phyloP scores from a whole-genome alignment of 129 eudicot genomes.

The Oenanthe sinensis region DNA sequence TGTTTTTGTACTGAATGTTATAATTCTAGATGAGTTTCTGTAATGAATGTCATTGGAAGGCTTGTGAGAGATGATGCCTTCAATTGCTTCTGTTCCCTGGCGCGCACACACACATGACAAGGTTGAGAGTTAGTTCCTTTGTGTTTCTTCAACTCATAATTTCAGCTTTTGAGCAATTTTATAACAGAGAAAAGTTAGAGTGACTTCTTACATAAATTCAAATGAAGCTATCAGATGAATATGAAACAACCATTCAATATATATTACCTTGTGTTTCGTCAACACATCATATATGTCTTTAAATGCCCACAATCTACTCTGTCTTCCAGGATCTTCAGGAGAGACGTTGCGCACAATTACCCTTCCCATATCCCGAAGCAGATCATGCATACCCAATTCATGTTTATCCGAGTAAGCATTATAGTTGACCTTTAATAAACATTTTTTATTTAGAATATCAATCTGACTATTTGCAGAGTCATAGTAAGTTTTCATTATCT shows the following conservation, averaged over 20 bases:
- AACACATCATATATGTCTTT: not conserved
- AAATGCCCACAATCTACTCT: not conserved
- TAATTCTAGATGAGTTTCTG: no score
- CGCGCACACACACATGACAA: no score
- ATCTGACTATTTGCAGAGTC: not conserved
- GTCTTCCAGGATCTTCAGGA: not conserved
- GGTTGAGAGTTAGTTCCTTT: no score
- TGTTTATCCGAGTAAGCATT: no score
- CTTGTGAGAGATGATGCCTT: not conserved
- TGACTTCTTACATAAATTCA: no score
- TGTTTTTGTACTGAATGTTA: not conserved
- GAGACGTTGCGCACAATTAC: not conserved
- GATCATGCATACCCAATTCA: not conserved
- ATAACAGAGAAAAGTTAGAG: no score
- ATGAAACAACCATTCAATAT: no score
- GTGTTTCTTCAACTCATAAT: no score
- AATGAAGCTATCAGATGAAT: no score
- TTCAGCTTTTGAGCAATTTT: not conserved
- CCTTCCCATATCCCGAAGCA: not conserved
- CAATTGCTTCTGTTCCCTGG: not conserved
- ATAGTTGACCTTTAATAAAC: not conserved
- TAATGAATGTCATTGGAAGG: no score
- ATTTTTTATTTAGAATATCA: no score
- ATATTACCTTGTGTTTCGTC: not conserved
- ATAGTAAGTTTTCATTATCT: no score